Evolutionary conservation across 2,329 filamentous ascomycete genomes (phyloP), one percentile per base, ranked within the genome.

Genomic region (Sporothrix globosa): DNA sequence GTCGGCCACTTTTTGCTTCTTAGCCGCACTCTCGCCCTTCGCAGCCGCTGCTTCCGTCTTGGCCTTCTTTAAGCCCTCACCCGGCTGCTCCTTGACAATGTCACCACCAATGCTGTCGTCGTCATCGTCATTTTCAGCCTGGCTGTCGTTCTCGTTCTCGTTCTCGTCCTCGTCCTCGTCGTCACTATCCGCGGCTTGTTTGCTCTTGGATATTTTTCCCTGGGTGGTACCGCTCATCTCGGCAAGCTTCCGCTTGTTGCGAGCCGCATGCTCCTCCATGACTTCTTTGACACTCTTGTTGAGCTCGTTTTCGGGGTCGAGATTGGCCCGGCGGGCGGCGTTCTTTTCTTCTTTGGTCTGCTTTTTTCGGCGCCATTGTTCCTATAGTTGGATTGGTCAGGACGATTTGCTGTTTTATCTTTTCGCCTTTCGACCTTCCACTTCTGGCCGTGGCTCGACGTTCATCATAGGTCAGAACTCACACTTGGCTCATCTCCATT

Each of bases 331-430:
- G 48, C 73, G 70, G 10, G 74, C 75, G 17, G 73, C 74, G 78
- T 90, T 87, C 82, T 93, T 93, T 80, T 97, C 87, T 80, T 93
- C 91, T 79, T 97, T 97, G 67, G 93, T 95, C 82, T 98, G 94
- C 84, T 98, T 98, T 82, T 96, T 97, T 78, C 91, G 91, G 79
- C 90, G 89, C 93, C 93, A 97, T 90, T 97, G 93, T 76, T 96
- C 91, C 93, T 97, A 61, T 11, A 53, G 27, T 39, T 27, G 3
- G 10, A 46, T 10, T 21, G 4, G 39, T 65, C 21, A 46, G 69
- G 14, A 54, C 46, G 7, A 2, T 19, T 66, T 19, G 30, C 21
- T 50, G 41, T n/a, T 30, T 27, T 44, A 11, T 10, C 9, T 3
- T 44, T 19, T 44, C n/a, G 14, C 53, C 48, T 2, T 44, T 30